Evolutionary conservation across 192 early-diverging fungal genomes (phyloP), one percentile per base, ranked within the genome.

Genomic region (Nowakowskiella sp.): DNA sequence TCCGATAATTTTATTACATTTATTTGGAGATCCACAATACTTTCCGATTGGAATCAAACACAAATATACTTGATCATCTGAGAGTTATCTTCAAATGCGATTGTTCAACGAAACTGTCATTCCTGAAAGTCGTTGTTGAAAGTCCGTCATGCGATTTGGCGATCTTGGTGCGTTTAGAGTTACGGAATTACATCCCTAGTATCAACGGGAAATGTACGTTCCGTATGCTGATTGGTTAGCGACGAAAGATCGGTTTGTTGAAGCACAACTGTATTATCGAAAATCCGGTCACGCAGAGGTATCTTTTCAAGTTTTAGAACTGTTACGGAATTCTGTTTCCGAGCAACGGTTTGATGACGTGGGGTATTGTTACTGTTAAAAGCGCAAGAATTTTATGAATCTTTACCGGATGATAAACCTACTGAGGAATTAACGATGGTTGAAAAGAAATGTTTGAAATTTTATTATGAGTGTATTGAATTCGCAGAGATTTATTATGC

Each of bases 201-300:
- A n/a, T n/a, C n/a, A n/a, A n/a, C n/a, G n/a, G n/a, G n/a, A n/a
- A n/a, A n/a, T n/a, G n/a, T n/a, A n/a, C n/a, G n/a, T n/a, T n/a
- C n/a, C n/a, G n/a, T 82, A 80, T 48, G 80, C 74, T 6, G 62
- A 69, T 28, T 78, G 72, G 75, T 57, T 82, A 23, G 71, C 78
- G 2, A 50, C 60, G 29, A 65, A 81, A 27, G 77, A 74, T 24
- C 42, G 68, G 27, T 82, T 63, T 48, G 60, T 70, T 30, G 80
- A 81, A 44, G 80, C 80, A 0, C 74, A 81, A 46, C 44, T 60
- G 36, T 64, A 74, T 47, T 82, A 73, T 45, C 27, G 65, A 16
- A 78, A 76, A 39, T 76, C 80, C 1, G 77, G 77, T 6, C 51
- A 69, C 9, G 16, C 65, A 4, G 80, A 81, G 33, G 69, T 73